Percentiles rank a stretch among this genome's conserved stretches.
phyloP scores from a whole-genome alignment of 106 monocot species.

The Amphibolis antarctica region DNA sequence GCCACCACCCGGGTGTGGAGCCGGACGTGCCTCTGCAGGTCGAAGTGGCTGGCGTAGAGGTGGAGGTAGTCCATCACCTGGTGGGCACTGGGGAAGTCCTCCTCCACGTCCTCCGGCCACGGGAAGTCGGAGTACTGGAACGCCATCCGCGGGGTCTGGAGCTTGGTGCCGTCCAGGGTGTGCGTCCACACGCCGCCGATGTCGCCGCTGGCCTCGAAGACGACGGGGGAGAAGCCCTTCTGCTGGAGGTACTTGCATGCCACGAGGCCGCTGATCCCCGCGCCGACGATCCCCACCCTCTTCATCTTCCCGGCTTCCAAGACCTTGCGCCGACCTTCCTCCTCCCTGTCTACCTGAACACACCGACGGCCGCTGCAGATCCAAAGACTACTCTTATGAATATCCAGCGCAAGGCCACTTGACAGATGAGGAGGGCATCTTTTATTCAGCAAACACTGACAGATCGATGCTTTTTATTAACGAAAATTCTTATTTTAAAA shows the following conservation, averaged over 20 bases:
- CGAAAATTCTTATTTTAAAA: too few relatives aligned
- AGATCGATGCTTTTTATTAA: too few relatives aligned
- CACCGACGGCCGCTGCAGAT: too few relatives aligned
- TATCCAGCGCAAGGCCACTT: too few relatives aligned
- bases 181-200: slow-evolving; percentile 88
- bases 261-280: slow-evolving; percentile 69
- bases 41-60: slow-evolving; percentile 60
- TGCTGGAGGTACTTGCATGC: slow-evolving; percentile 68
- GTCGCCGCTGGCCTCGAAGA: slow-evolving; percentile 69
- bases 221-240: slow-evolving; percentile 37
- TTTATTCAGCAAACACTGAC: too few relatives aligned
- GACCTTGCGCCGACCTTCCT: too few relatives aligned
- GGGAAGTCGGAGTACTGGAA: slow-evolving; percentile 90
- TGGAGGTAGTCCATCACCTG: slow-evolving; percentile 73
- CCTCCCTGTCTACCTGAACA: too few relatives aligned
- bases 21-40: slow-evolving; percentile 39
- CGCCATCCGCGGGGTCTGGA: slow-evolving; percentile 75
- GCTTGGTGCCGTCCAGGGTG: slow-evolving; percentile 50
- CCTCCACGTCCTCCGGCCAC: slow-evolving; percentile 50
- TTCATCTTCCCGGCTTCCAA: too few relatives aligned
- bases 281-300: slow-evolving; percentile 5
- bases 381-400: too few relatives aligned
- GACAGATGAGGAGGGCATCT: too few relatives aligned
- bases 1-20: slow-evolving; percentile 44
- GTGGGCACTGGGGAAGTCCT: slow-evolving; percentile 41